These are phyloP conservation scores for Geosiphon pyriformis DNA, from an alignment of 192 early-diverging fungal genomes.

Conservation along the genomic window DNA sequence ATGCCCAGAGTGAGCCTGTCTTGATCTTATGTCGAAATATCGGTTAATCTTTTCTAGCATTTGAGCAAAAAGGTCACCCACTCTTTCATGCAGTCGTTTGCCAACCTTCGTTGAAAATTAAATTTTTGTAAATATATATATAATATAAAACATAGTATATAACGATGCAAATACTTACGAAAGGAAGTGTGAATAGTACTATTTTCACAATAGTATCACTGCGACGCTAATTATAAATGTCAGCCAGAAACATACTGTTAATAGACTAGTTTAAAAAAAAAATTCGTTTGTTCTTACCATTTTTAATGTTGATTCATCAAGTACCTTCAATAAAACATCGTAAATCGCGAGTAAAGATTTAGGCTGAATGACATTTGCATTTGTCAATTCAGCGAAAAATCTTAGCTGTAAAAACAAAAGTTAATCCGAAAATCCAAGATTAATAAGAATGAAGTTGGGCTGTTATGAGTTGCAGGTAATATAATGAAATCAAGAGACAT, in stretches of 20 bases:
- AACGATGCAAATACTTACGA: conserved; percentile 36
- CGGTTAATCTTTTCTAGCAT: conserved; percentile 42
- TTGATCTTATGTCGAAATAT: conserved; percentile 46
- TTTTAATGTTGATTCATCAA: conserved; percentile 47
- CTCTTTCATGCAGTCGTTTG: conserved; percentile 44
- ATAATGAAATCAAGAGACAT: not conserved
- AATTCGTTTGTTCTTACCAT: conserved; percentile 17
- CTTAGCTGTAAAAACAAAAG: conserved; percentile 9
- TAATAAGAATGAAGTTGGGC: no score
- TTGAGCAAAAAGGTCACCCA: conserved; percentile 42
- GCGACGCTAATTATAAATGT: conserved; percentile 30
- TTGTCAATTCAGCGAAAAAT: conserved; percentile 78
- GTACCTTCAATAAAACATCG: conserved; percentile 54
- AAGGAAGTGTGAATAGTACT: conserved; percentile 76
- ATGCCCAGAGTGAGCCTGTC: conserved; percentile 19
- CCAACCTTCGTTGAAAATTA: conserved; percentile 30
- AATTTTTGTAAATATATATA: not conserved
- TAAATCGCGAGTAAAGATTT: conserved; percentile 58
- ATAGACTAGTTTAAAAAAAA: conserved; percentile 3
- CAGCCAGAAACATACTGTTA: not conserved
- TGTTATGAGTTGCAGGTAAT: not conserved
- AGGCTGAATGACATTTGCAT: conserved; percentile 67
- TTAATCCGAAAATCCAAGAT: no score
- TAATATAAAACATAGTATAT: not conserved
- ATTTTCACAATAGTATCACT: conserved; percentile 70